Base-by-base conservation (phyloP, 1,139 yeast species). In the Geotrichum fermentans region DNA sequence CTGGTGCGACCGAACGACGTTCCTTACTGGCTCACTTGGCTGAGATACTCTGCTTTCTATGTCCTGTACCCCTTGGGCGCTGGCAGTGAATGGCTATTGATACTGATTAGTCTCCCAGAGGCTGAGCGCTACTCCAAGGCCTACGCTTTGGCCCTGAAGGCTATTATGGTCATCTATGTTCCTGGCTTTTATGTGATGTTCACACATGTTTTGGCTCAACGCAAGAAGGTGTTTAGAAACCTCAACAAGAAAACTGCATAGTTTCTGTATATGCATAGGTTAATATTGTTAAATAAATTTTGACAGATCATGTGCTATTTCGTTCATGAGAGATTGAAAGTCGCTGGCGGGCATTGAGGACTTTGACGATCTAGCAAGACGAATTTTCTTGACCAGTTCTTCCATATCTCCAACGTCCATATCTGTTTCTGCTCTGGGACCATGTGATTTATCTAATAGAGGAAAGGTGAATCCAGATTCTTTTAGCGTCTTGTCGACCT, bases 41-140 rank as follows among this genome's bases (percentile, higher is more conserved):
- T 88, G 58, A 78, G 99, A 63, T 92, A 90, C 72, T 83, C 86
- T 55, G 73, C 90, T 26, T 92, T 92, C 67, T 78, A 78, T 59
- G 78, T 88, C 1, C 73, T 92, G 59, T 92, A 92, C 62, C 98
- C 98, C 21, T 68, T 86, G 32, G 98, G 98, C 4, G 97, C 92
- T 16, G 79, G 85, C 3, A 81, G 94, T 53, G 99, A 92, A 65
- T 74, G 87, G 56, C 62, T 73, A 46, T 79, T 89, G 69, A 75
- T 88, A 54, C 81, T 79, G 66, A 69, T 80, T 53, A 81, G 95
- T 0, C 72, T 88, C 44, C 77, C 73, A 33, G 79, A 77, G 47
- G 95, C 95, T 13, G 74, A 72, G 37, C 56, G 58, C 13, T 72
- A 74, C 52, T 84, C 87, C 28, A 65, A 68, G 0, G 69, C 73